These are phyloP conservation scores for Hanseniaspora occidentalis DNA, from an alignment of 805 yeast species.

Conservation along the genomic window DNA sequence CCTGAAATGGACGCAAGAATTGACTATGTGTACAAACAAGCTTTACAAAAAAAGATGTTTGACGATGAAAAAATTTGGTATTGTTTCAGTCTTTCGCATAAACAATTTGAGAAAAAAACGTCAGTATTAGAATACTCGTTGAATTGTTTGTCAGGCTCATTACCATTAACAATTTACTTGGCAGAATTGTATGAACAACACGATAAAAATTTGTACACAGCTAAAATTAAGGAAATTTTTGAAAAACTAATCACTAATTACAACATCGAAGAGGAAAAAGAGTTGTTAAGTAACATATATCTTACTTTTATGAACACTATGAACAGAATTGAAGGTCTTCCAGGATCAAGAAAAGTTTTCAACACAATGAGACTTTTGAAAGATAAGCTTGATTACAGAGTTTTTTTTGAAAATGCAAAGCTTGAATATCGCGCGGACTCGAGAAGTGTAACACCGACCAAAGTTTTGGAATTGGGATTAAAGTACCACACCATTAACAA, in stretches of 20 bases:
- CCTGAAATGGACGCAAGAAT: conserved; percentile 49
- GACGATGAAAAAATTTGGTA: conserved; percentile 62
- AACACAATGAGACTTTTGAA: conserved; percentile 53
- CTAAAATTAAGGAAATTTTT: conserved; percentile 38
- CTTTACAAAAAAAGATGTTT: conserved; percentile 50
- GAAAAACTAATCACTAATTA: conserved; percentile 18
- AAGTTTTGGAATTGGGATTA: conserved; percentile 70
- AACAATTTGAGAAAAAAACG: conserved; percentile 21
- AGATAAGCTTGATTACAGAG: conserved; percentile 49
- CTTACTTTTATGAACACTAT: conserved; percentile 58
- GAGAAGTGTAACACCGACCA: conserved; percentile 58
- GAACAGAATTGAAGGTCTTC: conserved; percentile 54
- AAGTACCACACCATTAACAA: conserved; percentile 31
- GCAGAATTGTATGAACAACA: conserved; percentile 61
- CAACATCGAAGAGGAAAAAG: conserved; percentile 10
- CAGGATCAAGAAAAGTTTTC: conserved; percentile 63
- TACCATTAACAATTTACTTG: conserved; percentile 49
- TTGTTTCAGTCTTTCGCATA: conserved; percentile 16
- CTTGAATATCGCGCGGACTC: conserved; percentile 54
- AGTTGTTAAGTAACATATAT: conserved; percentile 47
- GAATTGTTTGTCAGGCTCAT: conserved; percentile 55
- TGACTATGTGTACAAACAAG: conserved; percentile 59
- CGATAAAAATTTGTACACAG: conserved; percentile 25
- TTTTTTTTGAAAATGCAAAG: conserved; percentile 71
- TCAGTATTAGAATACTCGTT: conserved; percentile 41